A percentile compares a stretch with the other conserved stretches of the same genome.
Conservation (phyloP, 2,329 filamentous ascomycete genomes). For the Diplocarpon mali region DNA sequence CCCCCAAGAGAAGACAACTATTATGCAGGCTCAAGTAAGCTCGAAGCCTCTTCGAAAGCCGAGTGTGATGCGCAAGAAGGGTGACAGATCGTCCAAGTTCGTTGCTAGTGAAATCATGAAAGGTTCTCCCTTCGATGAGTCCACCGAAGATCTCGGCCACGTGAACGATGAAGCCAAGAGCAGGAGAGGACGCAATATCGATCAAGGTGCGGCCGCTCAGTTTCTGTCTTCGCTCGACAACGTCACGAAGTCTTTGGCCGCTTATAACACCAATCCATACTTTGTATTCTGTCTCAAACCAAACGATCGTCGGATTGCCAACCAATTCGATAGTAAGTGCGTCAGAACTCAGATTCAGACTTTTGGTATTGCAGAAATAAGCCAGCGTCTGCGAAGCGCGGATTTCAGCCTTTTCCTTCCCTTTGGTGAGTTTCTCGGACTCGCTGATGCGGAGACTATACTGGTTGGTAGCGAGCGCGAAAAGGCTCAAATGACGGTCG, state of each 20-base stretch:
- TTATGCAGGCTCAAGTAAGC: conserved; percentile 92
- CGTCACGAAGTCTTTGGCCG: conserved; percentile 75
- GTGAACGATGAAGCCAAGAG: conserved; percentile 31
- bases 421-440: conserved; percentile 87
- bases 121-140: conserved; percentile 16
- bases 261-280: conserved; percentile 80
- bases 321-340: conserved; percentile 98
- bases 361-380: conserved; percentile 94
- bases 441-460: conserved; percentile 72
- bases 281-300: conserved; percentile 97
- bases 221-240: conserved; percentile 85
- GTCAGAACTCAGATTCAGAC: conserved; percentile 91
- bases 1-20: conserved; percentile 77
- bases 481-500: conserved; percentile 81
- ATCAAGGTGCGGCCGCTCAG: conserved; percentile 85
- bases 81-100: conserved; percentile 22
- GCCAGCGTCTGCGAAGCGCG: conserved; percentile 79
- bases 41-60: conserved; percentile 89
- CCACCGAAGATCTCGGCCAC: conserved; percentile 37
- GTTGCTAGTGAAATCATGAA: conserved; percentile 28
- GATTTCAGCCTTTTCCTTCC: conserved; percentile 95
- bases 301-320: conserved; percentile 92
- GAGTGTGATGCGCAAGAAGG: conserved; percentile 79
- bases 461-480: conserved; percentile 88
- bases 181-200: conserved; percentile 35